phyloP scores from a whole-genome alignment of 2,329 filamentous ascomycete genomes.

The Paraphoma sp. region DNA sequence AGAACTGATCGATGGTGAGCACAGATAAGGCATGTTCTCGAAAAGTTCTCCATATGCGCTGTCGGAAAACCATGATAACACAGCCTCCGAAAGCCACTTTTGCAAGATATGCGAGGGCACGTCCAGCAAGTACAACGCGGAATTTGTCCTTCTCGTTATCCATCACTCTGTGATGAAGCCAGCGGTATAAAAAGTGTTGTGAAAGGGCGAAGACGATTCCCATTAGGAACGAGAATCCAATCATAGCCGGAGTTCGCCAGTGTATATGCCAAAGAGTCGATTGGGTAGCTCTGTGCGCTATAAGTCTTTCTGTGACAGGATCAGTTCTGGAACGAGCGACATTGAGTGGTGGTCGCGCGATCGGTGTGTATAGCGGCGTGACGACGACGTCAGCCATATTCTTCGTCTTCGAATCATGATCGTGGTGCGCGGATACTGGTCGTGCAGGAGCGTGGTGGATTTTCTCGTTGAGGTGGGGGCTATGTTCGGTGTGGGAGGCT shows the following conservation, averaged over 20 bases:
- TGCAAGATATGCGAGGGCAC: constrained; percentile 41
- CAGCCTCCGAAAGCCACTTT: constrained; percentile 43
- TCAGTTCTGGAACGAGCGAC: constrained; percentile 27
- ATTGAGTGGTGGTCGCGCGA: not conserved
- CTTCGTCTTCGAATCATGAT: not conserved
- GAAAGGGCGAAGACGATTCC: constrained; percentile 26
- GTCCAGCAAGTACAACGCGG: constrained; percentile 40
- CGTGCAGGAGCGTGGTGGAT: not conserved
- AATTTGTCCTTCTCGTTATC: constrained; percentile 39
- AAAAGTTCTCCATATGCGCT: constrained; percentile 46
- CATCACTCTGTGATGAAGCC: constrained; percentile 32
- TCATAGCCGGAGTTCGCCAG: constrained; percentile 43
- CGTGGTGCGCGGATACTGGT: not conserved
- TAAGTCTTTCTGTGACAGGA: constrained; percentile 36
- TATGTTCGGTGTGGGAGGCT: not conserved
- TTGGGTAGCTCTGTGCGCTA: constrained; percentile 36
- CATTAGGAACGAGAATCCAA: constrained; percentile 27
- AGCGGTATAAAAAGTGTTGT: constrained; percentile 42
- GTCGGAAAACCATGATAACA: constrained; percentile 38
- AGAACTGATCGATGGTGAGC: constrained; percentile 43
- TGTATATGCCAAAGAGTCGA: constrained; percentile 39
- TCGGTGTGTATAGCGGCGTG: not conserved
- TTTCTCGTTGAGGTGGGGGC: not conserved
- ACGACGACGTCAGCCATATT: constrained; percentile 1
- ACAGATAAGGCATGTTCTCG: constrained; percentile 38